phyloP scores from a whole-genome alignment of 2,329 filamentous ascomycete genomes.

The Aspergillus ruber region DNA sequence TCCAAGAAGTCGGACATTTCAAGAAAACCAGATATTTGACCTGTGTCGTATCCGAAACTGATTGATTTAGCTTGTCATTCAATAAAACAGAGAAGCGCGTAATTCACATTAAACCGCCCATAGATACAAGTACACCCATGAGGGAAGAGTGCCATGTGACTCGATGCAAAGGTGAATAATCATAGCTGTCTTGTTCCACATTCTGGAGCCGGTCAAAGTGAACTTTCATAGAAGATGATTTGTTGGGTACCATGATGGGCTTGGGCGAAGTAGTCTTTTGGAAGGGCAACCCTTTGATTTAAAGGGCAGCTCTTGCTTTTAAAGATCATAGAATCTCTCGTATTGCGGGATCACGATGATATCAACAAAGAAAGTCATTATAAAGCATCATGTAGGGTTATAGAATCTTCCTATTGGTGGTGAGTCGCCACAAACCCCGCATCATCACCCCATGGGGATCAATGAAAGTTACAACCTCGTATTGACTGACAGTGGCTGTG shows the following conservation, averaged over 20 bases:
- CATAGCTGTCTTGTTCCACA: neutral
- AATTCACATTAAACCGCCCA: constrained; percentile 35
- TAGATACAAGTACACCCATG: constrained; percentile 38
- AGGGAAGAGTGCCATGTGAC: constrained; percentile 27
- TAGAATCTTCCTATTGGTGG: neutral
- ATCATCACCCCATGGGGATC: neutral
- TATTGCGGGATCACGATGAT: neutral
- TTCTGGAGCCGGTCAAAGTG: neutral
- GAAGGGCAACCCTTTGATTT: neutral
- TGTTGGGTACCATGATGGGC: neutral
- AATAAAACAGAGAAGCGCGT: neutral
- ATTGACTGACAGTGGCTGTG: too few relatives aligned
- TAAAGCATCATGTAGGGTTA: neutral
- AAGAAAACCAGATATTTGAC: constrained; percentile 40
- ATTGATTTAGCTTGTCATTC: neutral
- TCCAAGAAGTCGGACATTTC: constrained; percentile 36
- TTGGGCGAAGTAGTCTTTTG: neutral
- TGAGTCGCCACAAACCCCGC: neutral
- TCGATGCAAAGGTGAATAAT: constrained; percentile 5
- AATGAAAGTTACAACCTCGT: neutral
- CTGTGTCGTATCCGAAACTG: constrained; percentile 36
- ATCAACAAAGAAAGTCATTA: neutral
- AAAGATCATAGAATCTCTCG: neutral
- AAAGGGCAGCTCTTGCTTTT: neutral
- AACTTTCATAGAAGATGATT: neutral